Conservation (phyloP, 31 red algal genomes). For the Endocladia muricata region DNA sequence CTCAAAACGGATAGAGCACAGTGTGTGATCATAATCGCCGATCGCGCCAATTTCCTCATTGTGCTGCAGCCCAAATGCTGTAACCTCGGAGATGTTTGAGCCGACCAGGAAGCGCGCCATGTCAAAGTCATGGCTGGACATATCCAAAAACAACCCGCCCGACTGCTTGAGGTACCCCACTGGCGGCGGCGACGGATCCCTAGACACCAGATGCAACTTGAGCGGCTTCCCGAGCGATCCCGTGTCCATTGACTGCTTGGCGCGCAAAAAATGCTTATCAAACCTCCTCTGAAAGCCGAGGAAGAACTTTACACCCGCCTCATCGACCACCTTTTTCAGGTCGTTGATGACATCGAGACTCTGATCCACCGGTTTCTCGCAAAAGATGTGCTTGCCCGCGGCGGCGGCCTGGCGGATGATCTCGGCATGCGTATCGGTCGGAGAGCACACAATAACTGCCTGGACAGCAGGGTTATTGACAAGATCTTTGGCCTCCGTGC, state of each 20-base stretch:
- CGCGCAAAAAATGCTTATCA: slow-evolving; percentile 82
- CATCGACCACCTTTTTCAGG: slow-evolving; percentile 34
- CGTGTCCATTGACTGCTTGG: slow-evolving; percentile 46
- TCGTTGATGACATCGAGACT: slow-evolving; percentile 75
- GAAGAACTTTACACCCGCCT: slow-evolving; percentile 72
- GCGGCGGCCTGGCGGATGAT: slow-evolving; percentile 81
- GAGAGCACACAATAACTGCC: slow-evolving; percentile 94
- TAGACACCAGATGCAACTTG: slow-evolving; percentile 83
- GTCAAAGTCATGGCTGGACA: slow-evolving; percentile 98
- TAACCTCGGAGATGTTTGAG: slow-evolving; percentile 75
- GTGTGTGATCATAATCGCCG: slow-evolving; percentile 79
- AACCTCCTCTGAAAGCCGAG: slow-evolving; percentile 94
- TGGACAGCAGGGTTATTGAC: slow-evolving; percentile 80
- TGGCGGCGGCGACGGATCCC: slow-evolving; percentile 94
- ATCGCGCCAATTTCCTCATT: slow-evolving; percentile 77
- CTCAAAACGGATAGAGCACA: slow-evolving; percentile 74
- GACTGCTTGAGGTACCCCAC: slow-evolving; percentile 96
- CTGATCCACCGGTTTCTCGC: slow-evolving; percentile 97
- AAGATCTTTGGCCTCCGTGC: slow-evolving; percentile 81
- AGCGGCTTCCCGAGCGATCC: slow-evolving; percentile 80
- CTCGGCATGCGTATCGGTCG: slow-evolving; percentile 94
- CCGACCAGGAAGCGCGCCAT: slow-evolving; percentile 95
- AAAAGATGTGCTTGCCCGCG: slow-evolving; percentile 96
- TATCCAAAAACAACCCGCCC: slow-evolving; percentile 93
- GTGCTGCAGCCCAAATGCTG: slow-evolving; percentile 43